Evolutionary conservation across 2,329 filamentous ascomycete species (phyloP).

Genomic region (Ascochyta koolunga): DNA sequence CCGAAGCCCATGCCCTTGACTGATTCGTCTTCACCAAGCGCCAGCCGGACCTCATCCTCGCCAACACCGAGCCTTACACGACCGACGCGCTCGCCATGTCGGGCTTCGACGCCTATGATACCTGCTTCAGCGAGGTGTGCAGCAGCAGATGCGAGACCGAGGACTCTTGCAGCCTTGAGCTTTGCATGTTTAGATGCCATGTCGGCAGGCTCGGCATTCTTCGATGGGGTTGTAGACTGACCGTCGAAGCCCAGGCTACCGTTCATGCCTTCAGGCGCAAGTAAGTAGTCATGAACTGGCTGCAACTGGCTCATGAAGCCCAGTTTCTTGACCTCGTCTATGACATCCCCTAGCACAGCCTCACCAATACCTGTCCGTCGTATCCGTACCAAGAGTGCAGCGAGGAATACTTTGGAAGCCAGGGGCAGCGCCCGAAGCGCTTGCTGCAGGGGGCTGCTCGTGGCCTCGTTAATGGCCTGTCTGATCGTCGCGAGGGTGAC

Average conservation of each 20-base stretch:
- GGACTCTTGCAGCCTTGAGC: constrained; percentile 50
- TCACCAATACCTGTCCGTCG: constrained; percentile 85
- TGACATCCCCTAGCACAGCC: constrained; percentile 84
- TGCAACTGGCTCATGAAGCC: constrained; percentile 65
- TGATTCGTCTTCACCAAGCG: constrained; percentile 86
- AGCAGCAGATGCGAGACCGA: constrained; percentile 73
- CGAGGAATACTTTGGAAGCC: constrained; percentile 82
- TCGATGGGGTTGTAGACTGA: constrained; percentile 23
- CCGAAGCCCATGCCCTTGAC: constrained; percentile 73
- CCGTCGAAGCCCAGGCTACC: constrained; percentile 10
- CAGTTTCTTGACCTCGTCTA: constrained; percentile 81
- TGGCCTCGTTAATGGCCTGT: constrained; percentile 92
- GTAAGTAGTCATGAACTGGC: constrained; percentile 66
- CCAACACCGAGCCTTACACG: constrained; percentile 85
- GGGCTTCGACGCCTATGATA: constrained; percentile 80
- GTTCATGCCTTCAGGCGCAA: constrained; percentile 45
- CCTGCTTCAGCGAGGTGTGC: constrained; percentile 86
- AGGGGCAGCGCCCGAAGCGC: constrained; percentile 83
- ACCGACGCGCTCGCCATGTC: constrained; percentile 80
- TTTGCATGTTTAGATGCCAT: constrained; percentile 33
- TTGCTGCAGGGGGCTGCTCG: constrained; percentile 88
- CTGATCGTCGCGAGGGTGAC: constrained; percentile 95
- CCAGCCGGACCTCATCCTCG: constrained; percentile 88
- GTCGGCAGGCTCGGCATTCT: constrained; percentile 23
- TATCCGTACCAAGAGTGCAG: constrained; percentile 78